phyloP scores from a whole-genome alignment of 2,329 filamentous ascomycete genomes.

The Ambrosiella cleistominuta region DNA sequence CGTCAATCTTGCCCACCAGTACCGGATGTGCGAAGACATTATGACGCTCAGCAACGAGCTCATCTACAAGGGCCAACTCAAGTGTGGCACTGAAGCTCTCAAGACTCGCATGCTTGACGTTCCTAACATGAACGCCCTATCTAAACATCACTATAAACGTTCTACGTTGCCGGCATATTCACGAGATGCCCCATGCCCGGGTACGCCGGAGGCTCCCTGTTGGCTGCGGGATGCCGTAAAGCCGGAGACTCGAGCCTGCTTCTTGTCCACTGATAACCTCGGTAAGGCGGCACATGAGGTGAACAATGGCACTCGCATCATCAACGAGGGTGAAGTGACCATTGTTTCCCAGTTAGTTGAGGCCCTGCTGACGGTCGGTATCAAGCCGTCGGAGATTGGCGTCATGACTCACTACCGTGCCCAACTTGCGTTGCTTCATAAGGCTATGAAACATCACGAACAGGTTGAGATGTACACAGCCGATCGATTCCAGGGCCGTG shows the following conservation, averaged over 20 bases:
- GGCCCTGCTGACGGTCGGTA: constrained; percentile 55
- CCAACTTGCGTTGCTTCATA: constrained; percentile 68
- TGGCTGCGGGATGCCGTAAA: constrained; percentile 61
- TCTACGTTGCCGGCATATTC: constrained; percentile 16
- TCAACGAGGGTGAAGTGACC: constrained; percentile 68
- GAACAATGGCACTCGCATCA: constrained; percentile 65
- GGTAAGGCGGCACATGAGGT: constrained; percentile 48
- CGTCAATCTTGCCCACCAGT: constrained; percentile 85
- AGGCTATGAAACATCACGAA: constrained; percentile 41
- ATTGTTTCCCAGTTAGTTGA: constrained; percentile 68
- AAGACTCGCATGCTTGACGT: constrained; percentile 51
- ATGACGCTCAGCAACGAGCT: constrained; percentile 86
- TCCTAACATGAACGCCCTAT: constrained; percentile 45
- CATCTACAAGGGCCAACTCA: constrained; percentile 80
- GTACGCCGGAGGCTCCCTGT: constrained; percentile 30
- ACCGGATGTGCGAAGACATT: constrained; percentile 94
- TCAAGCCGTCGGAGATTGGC: constrained; percentile 62
- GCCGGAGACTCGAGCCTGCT: constrained; percentile 57
- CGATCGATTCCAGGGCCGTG: constrained; percentile 88
- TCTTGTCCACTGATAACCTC: constrained; percentile 76
- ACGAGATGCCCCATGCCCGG: constrained; percentile 15
- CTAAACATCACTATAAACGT: constrained; percentile 39
- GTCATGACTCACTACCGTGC: constrained; percentile 95
- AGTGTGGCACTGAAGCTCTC: constrained; percentile 68
- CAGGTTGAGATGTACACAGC: constrained; percentile 90